Percentiles rank a stretch among this genome's conserved stretches.
Evolutionary conservation across 176 grass and related monocot genomes (phyloP).

Genomic region (Hyparrhenia diplandra): DNA sequence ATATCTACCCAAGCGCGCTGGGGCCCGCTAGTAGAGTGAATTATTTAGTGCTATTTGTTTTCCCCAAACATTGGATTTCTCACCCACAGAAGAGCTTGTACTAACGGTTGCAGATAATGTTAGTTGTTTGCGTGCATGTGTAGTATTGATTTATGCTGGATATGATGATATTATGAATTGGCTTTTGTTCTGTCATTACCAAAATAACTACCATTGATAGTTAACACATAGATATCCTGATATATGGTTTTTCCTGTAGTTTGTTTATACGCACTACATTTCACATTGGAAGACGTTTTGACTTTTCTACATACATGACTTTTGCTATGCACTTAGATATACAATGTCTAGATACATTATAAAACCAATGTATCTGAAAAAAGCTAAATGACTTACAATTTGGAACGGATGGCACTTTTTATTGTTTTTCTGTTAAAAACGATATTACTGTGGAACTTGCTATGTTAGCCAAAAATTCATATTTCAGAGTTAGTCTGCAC

Average conservation of each 20-base stretch:
- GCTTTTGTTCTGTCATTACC: neutral
- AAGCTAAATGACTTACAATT: neutral
- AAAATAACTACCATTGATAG: neutral
- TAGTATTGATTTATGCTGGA: neutral
- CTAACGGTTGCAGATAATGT: neutral
- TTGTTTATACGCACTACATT: neutral
- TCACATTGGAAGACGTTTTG: neutral
- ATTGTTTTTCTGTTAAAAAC: neutral
- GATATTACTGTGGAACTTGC: conserved; percentile 1
- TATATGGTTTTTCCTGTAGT: neutral
- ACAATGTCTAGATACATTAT: neutral
- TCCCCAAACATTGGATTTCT: neutral
- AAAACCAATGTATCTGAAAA: neutral
- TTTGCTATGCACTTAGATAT: neutral
- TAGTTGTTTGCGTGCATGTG: neutral
- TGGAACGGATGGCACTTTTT: neutral
- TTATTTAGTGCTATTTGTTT: neutral
- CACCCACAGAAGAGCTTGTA: neutral
- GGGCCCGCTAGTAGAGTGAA: too few relatives aligned
- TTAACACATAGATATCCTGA: neutral
- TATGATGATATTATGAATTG: neutral
- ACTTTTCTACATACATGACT: neutral
- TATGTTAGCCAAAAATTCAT: neutral
- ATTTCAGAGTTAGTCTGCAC: neutral
- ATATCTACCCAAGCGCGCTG: too few relatives aligned